Conservation (phyloP, 179 eudicot genomes). For the Sideroxylon spinosum region DNA sequence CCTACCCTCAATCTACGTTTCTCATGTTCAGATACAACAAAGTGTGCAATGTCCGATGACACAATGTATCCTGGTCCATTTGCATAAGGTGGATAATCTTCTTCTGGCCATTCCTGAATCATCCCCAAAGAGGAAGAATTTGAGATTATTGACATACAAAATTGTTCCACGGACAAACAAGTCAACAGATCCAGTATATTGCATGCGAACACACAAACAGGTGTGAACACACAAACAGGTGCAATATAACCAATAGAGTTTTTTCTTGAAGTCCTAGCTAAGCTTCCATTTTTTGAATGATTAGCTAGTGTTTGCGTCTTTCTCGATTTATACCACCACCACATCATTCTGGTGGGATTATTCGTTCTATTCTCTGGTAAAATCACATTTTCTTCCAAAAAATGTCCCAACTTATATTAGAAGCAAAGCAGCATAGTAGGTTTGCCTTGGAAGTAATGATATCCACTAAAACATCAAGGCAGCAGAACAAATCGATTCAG, state of each 20-base stretch:
- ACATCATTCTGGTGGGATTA: too few species aligned
- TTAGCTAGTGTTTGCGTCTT: too few species aligned
- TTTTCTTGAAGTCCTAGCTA: too few species aligned
- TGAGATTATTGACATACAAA: background rate
- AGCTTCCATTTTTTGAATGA: too few species aligned
- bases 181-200: background rate
- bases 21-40: constrained; percentile 48
- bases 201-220: too few species aligned
- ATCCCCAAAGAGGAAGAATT: constrained; percentile 5
- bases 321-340: too few species aligned
- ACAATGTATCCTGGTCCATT: constrained; percentile 92
- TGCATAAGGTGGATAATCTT: constrained; percentile 85
- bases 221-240: too few species aligned
- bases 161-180: background rate
- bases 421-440: background rate
- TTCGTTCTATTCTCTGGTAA: too few species aligned
- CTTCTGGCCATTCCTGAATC: constrained; percentile 93
- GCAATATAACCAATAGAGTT: too few species aligned
- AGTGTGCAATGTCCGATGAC: constrained; percentile 66
- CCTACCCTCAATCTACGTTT: constrained; percentile 61
- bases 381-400: too few species aligned
- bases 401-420: background rate
- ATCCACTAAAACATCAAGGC: background rate
- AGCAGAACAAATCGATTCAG: constrained; percentile 1
- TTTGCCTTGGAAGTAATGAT: background rate